A percentile compares a stretch with the other conserved stretches of the same genome.
Evolutionary conservation across 1,284 basidiomycete species (phyloP).

Genomic region (Trichosporon sp.): DNA sequence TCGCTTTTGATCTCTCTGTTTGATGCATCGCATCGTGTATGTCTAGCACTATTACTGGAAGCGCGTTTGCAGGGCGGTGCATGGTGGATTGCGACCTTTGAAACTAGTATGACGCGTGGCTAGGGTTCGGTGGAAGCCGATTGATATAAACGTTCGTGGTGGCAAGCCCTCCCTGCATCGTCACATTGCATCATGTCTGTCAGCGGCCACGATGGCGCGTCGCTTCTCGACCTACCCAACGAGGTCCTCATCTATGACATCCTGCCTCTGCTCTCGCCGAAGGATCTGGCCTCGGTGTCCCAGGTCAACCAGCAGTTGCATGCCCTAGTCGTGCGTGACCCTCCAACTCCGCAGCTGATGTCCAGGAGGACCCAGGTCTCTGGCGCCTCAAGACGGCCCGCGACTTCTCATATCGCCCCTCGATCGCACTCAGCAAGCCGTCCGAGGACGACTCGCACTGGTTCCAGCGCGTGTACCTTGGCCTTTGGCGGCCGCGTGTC

Average conservation of each 20-base stretch:
- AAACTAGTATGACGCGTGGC: constrained; percentile 3
- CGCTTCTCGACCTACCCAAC: constrained; percentile 42
- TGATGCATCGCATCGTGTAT: constrained; percentile 20
- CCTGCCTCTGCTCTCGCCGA: constrained; percentile 64
- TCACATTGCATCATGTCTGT: constrained; percentile 16
- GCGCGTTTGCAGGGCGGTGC: not conserved
- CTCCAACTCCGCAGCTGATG: constrained; percentile 57
- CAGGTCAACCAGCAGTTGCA: constrained; percentile 38
- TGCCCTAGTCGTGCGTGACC: constrained; percentile 49
- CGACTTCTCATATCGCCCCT: constrained; percentile 77
- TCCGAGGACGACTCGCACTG: constrained; percentile 56
- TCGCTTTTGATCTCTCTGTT: constrained; percentile 20
- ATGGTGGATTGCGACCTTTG: not conserved
- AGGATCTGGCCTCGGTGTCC: constrained; percentile 65
- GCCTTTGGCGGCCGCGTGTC: constrained; percentile 64
- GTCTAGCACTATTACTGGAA: not conserved
- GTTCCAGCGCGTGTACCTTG: constrained; percentile 76
- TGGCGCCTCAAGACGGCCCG: constrained; percentile 71
- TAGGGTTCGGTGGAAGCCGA: constrained; percentile 3
- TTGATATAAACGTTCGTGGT: not conserved
- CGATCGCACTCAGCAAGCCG: constrained; percentile 34
- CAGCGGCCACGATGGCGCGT: not conserved
- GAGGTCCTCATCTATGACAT: constrained; percentile 76
- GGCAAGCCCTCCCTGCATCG: not conserved
- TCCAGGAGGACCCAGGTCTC: constrained; percentile 68